Conservation (phyloP, 2,329 filamentous ascomycete genomes). For the Nothopassalora personata region DNA sequence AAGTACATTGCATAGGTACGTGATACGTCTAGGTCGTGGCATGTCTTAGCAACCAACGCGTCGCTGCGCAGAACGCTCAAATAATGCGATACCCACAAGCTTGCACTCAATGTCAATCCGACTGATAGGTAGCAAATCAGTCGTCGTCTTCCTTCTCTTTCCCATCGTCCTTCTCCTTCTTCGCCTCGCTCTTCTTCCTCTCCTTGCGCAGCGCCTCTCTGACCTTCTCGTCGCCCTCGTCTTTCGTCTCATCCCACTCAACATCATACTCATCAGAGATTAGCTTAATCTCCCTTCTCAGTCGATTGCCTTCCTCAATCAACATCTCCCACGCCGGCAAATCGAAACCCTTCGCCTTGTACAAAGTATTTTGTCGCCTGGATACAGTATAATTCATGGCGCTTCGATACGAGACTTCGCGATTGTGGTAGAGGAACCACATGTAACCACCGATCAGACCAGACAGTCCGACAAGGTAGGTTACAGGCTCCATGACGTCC, state of each 20-base stretch:
- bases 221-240: constrained; percentile 31
- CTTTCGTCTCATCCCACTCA: constrained; percentile 53
- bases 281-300: constrained; percentile 72
- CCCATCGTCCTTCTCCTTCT: constrained; percentile 19
- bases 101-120: no score
- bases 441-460: constrained; percentile 86
- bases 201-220: constrained; percentile 53
- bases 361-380: constrained; percentile 68
- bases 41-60: neutral
- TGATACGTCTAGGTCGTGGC: neutral
- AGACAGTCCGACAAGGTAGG: constrained; percentile 79
- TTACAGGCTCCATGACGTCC: constrained; percentile 88
- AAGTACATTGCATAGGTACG: neutral
- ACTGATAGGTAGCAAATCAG: neutral
- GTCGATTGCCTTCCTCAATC: constrained; percentile 70
- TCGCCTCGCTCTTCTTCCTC: constrained; percentile 24
- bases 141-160: constrained; percentile 39
- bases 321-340: constrained; percentile 69
- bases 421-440: constrained; percentile 90
- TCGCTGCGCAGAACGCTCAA: neutral
- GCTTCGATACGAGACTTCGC: constrained; percentile 75
- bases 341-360: constrained; percentile 71
- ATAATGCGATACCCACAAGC: neutral
- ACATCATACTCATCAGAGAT: constrained; percentile 85
- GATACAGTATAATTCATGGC: constrained; percentile 84